A percentile compares a stretch with the other conserved stretches of the same genome.
Evolutionary conservation across 2,329 filamentous ascomycete species (phyloP).

Genomic region (Aureobasidium sp.): DNA sequence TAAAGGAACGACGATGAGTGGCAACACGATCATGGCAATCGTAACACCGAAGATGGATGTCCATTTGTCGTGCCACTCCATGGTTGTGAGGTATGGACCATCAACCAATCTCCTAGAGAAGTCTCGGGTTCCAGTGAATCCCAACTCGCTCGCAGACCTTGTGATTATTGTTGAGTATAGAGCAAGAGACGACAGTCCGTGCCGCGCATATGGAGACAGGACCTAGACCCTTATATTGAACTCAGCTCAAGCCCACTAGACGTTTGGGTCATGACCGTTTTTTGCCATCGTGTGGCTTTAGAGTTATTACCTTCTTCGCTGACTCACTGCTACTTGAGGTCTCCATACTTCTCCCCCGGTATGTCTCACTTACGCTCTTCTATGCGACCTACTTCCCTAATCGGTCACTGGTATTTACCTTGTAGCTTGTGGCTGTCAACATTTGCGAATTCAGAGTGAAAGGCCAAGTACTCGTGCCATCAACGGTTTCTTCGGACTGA

Average conservation of each 20-base stretch:
- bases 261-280: background rate
- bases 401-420: background rate
- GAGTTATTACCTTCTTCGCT: background rate
- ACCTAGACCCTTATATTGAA: background rate
- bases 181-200: background rate
- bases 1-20: slow-evolving; percentile 1
- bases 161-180: background rate
- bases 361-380: background rate
- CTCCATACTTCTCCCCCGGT: background rate
- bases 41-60: background rate
- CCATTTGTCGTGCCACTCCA: slow-evolving; percentile 5
- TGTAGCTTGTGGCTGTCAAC: background rate
- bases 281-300: background rate
- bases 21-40: background rate
- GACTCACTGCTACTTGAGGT: background rate
- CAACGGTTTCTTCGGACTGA: background rate
- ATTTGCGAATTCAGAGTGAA: background rate
- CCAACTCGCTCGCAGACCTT: background rate
- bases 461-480: background rate
- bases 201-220: background rate
- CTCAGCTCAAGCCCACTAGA: background rate
- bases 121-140: background rate
- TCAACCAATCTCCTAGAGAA: background rate
- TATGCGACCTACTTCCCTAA: background rate
- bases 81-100: background rate